Evolutionary conservation across 257 asterid genomes (phyloP).

Genomic region (Solanum raphanifolium): DNA sequence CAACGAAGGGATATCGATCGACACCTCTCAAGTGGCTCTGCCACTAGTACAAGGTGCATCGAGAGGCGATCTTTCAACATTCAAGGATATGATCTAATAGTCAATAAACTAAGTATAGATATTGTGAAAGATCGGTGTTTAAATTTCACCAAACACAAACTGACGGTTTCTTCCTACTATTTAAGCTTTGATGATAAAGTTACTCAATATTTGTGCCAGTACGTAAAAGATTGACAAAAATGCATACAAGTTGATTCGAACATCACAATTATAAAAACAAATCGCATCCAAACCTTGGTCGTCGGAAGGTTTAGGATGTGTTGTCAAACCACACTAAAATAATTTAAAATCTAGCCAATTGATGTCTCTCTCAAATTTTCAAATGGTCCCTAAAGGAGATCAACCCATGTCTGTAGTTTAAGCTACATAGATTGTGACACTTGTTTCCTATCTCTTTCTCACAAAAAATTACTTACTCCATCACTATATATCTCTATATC

Average conservation of each 20-base stretch:
- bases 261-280: background rate
- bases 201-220: background rate
- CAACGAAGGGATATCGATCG: background rate
- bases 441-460: background rate
- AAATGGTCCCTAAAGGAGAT: conserved; percentile 44
- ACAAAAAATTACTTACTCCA: background rate
- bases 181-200: background rate
- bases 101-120: background rate
- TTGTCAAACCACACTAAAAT: conserved; percentile 8
- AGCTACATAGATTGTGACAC: conserved; percentile 50
- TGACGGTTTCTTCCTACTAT: background rate
- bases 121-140: background rate
- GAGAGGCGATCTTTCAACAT: background rate
- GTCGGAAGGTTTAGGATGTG: conserved; percentile 1
- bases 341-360: conserved; percentile 1
- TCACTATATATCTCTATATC: background rate
- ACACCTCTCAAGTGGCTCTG: background rate
- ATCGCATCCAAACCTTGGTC: background rate
- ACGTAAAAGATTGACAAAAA: accelerated
- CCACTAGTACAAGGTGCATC: background rate
- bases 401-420: conserved; percentile 50
- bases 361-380: conserved; percentile 16
- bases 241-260: accelerated
- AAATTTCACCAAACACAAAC: background rate
- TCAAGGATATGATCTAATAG: background rate